These are phyloP conservation scores for Colletotrichum sp. DNA, from an alignment of 2,329 filamentous ascomycete species.

Conservation along the genomic window DNA sequence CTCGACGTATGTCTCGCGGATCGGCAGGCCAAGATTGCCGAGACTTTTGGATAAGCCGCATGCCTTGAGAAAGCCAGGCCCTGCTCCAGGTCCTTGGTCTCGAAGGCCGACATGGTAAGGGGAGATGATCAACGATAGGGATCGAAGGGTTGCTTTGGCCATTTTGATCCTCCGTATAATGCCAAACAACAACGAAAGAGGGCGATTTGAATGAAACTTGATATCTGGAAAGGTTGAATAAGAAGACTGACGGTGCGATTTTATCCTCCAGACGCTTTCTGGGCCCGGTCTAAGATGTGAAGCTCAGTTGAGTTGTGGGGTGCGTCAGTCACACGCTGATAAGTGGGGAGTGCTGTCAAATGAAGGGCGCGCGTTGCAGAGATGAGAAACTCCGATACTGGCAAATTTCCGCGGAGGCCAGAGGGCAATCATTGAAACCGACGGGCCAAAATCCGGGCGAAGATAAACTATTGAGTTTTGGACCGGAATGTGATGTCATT, in stretches of 20 bases:
- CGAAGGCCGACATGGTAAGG: not conserved
- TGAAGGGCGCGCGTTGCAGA: not conserved
- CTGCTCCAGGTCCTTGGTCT: not conserved
- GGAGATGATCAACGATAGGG: not conserved
- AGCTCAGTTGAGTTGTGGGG: not conserved
- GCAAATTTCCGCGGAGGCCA: not conserved
- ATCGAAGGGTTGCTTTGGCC: not conserved
- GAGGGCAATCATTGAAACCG: not conserved
- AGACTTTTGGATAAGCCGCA: not conserved
- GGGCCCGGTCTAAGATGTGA: too few species aligned
- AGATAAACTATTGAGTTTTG: not conserved
- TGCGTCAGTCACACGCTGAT: not conserved
- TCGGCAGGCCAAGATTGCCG: not conserved
- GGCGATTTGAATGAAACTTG: not conserved
- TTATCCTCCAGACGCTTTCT: not conserved
- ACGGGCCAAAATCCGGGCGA: not conserved
- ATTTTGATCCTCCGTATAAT: not conserved
- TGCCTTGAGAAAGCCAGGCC: not conserved
- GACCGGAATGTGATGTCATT: not conserved
- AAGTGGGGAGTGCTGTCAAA: not conserved
- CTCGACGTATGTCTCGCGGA: not conserved
- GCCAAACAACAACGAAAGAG: not conserved
- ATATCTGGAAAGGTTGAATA: not conserved
- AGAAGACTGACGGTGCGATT: not conserved
- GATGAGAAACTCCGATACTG: not conserved